Conservation (phyloP, 345 rosid genomes). For the Linum usitatissimum region DNA sequence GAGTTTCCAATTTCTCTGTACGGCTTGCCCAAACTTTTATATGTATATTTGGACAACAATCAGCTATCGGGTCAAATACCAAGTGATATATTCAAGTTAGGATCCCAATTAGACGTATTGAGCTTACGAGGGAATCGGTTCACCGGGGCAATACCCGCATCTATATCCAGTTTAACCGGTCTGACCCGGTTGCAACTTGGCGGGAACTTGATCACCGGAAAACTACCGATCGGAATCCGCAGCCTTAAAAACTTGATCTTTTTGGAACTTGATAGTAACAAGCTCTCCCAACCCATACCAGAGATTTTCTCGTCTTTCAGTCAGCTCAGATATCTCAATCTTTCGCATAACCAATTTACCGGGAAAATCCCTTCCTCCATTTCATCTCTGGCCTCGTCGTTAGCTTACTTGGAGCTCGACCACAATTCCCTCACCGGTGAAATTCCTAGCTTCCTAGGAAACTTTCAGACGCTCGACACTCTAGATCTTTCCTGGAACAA, state of each 20-base stretch:
- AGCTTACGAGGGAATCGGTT: constrained; percentile 49
- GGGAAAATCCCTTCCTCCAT: constrained; percentile 47
- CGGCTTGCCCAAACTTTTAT: constrained; percentile 37
- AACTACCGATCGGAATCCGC: constrained; percentile 36
- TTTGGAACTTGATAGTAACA: constrained; percentile 32
- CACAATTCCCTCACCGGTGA: constrained; percentile 44
- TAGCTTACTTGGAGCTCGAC: constrained; percentile 43
- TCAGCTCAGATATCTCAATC: constrained; percentile 28
- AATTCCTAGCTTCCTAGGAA: constrained; percentile 52
- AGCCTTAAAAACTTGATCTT: constrained; percentile 28
- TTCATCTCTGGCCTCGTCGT: constrained; percentile 33
- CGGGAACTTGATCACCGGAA: constrained; percentile 42
- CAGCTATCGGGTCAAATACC: constrained; percentile 57
- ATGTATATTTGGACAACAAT: constrained; percentile 50
- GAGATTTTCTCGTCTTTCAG: constrained; percentile 37
- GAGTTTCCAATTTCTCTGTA: constrained; percentile 41
- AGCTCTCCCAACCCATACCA: constrained; percentile 46
- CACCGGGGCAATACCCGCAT: constrained; percentile 51
- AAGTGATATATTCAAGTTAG: constrained; percentile 27
- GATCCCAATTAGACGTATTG: constrained; percentile 25
- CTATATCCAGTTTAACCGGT: constrained; percentile 36
- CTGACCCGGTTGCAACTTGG: constrained; percentile 43
- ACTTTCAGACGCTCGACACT: constrained; percentile 48
- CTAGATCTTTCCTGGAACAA: constrained; percentile 52
- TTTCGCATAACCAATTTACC: constrained; percentile 44